Evolutionary conservation across 108 stramenopile genomes (phyloP), one percentile per base, ranked within the genome.

Genomic region (Discostella stelligeroides): DNA sequence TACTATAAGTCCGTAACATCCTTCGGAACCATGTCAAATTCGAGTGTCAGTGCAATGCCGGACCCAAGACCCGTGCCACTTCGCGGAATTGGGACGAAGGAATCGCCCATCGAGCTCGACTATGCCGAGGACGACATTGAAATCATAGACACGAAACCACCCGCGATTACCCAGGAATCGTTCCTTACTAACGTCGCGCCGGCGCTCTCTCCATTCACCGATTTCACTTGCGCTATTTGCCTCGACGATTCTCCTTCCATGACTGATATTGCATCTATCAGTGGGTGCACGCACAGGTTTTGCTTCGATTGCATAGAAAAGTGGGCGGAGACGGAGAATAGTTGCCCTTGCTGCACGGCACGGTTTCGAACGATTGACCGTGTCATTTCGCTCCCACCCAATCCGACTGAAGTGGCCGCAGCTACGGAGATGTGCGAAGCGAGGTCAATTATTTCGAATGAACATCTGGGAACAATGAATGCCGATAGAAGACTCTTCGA

Each of bases 281-380:
- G 50, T 0, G 78, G 71, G 20, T 79, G 78, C 48, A 63, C 51
- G 15, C 78, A 79, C 40, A 46, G 51, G 28, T 79, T 79, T 53
- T 79, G 78, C 70, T 79, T 79, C 57, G 78, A 79, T 54, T 79
- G 78, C 43, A 79, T 79, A 37, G 78, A 79, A 28, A 43, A 49
- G 39, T 79, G 78, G 78, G 78, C 78, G 4, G 48, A 27, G 13
- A 79, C 71, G 47, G 78, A 79, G 54, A 79, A 79, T 50, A 62
- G 40, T 20, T 79, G 78, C 47, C 78, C 78, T 21, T 68, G 66
- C 47, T 79, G 78, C 28, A 79, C 72, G 50, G 21, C 53, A 24
- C 47, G 78, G 0, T 79, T 79, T 34, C 48, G 21, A 5, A 67
- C 60, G 15, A 79, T 79, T 28, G 71, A 79, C 21, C 70, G 71